Base-by-base conservation (phyloP, 352 stramenopile species). In the Pythium pectinolyticum region DNA sequence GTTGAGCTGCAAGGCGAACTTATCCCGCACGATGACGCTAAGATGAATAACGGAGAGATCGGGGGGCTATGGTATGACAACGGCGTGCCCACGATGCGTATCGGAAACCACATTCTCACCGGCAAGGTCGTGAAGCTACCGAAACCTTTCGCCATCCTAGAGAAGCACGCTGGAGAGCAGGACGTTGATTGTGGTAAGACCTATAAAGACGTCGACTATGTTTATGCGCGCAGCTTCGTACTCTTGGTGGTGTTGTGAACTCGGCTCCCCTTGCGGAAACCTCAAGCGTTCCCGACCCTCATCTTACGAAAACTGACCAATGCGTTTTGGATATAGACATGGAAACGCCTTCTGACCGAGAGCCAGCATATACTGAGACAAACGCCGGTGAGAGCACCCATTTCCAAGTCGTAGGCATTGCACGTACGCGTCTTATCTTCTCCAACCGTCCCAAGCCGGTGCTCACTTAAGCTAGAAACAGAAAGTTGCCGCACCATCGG, bases 331-430 rank as follows among this genome's bases (percentile, higher is more conserved):
- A 24, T 52, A 4, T 51, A 65, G 58, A 59, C 37, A 65, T 65
- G 58, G 49, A 65, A 34, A 11, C 59, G 5, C 19, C 35, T 22
- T 8, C 49, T 30, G 27, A 53, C 15, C 15, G 22, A 10, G 15
- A 25, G 5, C 5, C 28, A 40, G 5, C 25, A 19, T n/a, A 15
- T 2, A n/a, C 39, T 17, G 5, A 22, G 12, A 19, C 41, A 20
- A 43, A 17, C 14, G 43, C 35, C 20, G 63, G 24, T 14, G 31
- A 55, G 3, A 49, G 24, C 11, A 20, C 27, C 12, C 32, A 30
- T n/a, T 95, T 92, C 47, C 69, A 91, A 31, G 81, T 96, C 28
- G 76, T 94, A n/a, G 87, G 87, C 27, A 88, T 96, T 27, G 87
- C 87, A 14, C 74, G 84, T 8, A 91, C 79, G 8, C 85, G 82